phyloP scores from a whole-genome alignment of 805 yeast genomes.

The Yamadazyma sp. region DNA sequence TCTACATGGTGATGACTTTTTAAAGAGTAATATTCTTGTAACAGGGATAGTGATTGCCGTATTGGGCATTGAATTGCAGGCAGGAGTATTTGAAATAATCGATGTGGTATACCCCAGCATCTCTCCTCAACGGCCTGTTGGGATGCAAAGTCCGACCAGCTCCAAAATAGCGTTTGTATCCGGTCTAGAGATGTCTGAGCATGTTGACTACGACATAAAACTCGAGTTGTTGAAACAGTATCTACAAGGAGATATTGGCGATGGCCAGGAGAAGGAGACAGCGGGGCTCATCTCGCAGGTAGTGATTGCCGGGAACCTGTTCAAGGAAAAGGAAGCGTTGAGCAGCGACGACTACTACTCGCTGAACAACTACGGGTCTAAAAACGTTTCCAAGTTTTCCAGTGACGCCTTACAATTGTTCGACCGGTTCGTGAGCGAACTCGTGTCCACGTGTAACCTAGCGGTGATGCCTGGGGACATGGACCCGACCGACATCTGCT shows the following conservation, averaged over 20 bases:
- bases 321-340: constrained; percentile 32
- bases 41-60: constrained; percentile 90
- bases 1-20: constrained; percentile 59
- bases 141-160: constrained; percentile 12
- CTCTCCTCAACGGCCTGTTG: constrained; percentile 51
- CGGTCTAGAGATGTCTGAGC: constrained; percentile 63
- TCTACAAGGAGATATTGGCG: constrained; percentile 67
- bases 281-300: constrained; percentile 46
- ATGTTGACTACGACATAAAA: constrained; percentile 42
- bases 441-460: constrained; percentile 63
- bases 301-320: constrained; percentile 73
- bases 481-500: constrained; percentile 81
- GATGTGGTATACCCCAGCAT: constrained; percentile 74
- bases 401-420: constrained; percentile 51
- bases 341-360: constrained; percentile 32
- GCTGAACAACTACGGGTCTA: constrained; percentile 49
- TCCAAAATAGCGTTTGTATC: constrained; percentile 70
- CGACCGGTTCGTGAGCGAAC: constrained; percentile 56
- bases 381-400: constrained; percentile 52
- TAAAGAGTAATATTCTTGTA: constrained; percentile 59
- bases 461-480: constrained; percentile 79
- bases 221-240: constrained; percentile 65
- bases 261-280: constrained; percentile 20
- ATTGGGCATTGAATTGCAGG: constrained; percentile 78
- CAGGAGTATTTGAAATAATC: constrained; percentile 81